Evolutionary conservation across 352 stramenopile species (phyloP).

Genomic region (Globisporangium parvum): DNA sequence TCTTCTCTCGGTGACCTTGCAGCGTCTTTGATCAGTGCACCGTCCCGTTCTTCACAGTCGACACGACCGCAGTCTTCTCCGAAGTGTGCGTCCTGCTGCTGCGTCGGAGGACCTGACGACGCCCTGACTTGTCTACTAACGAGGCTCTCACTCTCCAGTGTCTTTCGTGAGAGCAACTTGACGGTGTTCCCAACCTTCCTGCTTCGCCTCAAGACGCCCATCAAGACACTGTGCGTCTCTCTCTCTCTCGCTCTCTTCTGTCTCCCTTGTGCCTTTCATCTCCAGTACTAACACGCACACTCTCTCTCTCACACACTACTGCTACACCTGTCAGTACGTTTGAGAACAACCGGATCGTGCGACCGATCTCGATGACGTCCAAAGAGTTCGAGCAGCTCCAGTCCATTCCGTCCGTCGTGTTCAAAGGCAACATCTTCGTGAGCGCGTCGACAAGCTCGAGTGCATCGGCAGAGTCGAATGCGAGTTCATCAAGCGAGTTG

Average conservation of each 20-base stretch:
- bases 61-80: constrained; percentile 23
- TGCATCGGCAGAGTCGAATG: background rate
- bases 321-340: constrained; percentile 4
- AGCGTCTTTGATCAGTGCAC: constrained; percentile 41
- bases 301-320: background rate
- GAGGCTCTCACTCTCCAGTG: constrained; percentile 4
- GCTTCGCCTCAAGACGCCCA: constrained; percentile 21
- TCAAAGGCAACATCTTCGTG: constrained; percentile 13
- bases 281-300: background rate
- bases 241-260: background rate
- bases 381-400: constrained; percentile 12
- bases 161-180: constrained; percentile 37
- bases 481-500: too few species aligned
- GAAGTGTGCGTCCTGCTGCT: constrained; percentile 23
- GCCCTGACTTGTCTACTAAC: background rate
- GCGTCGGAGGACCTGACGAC: background rate
- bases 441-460: background rate
- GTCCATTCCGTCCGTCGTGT: constrained; percentile 14
- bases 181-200: constrained; percentile 36
- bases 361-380: constrained; percentile 14
- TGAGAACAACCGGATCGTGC: constrained; percentile 15
- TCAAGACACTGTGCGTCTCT: constrained; percentile 10
- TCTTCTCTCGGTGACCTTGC: background rate
- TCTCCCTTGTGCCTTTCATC: background rate
- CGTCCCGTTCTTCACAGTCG: constrained; percentile 31